Base-by-base conservation (phyloP, 78 protist genomes). In the Emiliania huxleyi region DNA sequence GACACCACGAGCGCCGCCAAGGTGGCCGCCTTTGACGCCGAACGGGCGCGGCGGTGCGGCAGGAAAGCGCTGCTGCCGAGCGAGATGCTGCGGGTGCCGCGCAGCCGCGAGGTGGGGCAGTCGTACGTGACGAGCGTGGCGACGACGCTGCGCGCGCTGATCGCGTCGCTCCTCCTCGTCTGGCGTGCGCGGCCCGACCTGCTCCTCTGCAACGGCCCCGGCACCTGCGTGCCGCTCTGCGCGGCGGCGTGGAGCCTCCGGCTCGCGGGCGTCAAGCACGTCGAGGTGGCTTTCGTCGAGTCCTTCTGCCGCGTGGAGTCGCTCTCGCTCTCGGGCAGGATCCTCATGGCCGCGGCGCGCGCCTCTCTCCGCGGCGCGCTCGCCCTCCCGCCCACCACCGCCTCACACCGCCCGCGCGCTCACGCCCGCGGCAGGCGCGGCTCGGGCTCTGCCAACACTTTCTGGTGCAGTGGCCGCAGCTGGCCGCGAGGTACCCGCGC, bases 391-490 rank as follows among this genome's bases (percentile, higher is more conserved):
- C n/a, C n/a, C n/a, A n/a, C n/a, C n/a, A n/a, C n/a, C n/a, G 26
- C 56, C 56, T 49, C 56, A 49, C 56, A 12, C 56, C 56, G 56
- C 12, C 26, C 12, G 56, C 26, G 26, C 26, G 26, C 26, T 18
- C 12, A 5, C 62, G 1, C 71, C 4, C 62, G 37, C 0, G 4
- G 35, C 55, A 87, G 35, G 71, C 35, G 21, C 15, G 81, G 81
- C 19, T 71, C 25, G n/a, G 21, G 1, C 77, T 94, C 5, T 25
- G 71, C 22, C 62, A 89, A 49, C n/a, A 55, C 22, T 90, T 94
- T 38, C 35, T 94, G 0, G 95, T 94, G 15, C 95, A 94, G 19
- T 94, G 95, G 95, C 91, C 95, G 37, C 26, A 43, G n/a, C 85
- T 93, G 38, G 92, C 12, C 26, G 5, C 2, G 3, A 6, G 22